phyloP scores from a whole-genome alignment of 768 basidiomycete genomes.

The Tricholomella constricta region DNA sequence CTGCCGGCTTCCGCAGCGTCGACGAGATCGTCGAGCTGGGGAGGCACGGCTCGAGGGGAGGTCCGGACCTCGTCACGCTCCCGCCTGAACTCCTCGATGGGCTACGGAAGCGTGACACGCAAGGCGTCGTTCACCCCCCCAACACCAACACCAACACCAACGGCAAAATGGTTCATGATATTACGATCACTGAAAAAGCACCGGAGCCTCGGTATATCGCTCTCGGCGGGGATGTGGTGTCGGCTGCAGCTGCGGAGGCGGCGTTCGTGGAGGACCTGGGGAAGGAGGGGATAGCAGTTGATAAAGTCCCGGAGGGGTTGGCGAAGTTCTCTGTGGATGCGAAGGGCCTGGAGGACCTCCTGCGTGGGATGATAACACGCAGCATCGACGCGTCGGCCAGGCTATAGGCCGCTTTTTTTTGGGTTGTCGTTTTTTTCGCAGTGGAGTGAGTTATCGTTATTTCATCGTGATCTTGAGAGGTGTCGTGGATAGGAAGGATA shows the following conservation, averaged over 20 bases:
- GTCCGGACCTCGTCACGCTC: conserved; percentile 35
- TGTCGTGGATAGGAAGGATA: too few species aligned
- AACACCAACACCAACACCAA: too few species aligned
- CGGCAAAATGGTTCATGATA: too few species aligned
- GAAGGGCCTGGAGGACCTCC: conserved; percentile 27
- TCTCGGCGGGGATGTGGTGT: conserved; percentile 2
- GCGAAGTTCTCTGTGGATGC: conserved; percentile 36
- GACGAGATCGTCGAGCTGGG: conserved; percentile 35
- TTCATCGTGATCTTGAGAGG: too few species aligned
- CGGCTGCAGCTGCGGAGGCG: conserved; percentile 14
- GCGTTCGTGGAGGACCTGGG: conserved; percentile 24
- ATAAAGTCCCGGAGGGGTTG: conserved; percentile 38
- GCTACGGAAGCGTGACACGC: conserved; percentile 19
- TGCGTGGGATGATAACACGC: conserved; percentile 15
- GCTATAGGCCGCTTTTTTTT: background rate
- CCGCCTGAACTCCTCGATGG: conserved; percentile 34
- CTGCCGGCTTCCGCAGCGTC: conserved; percentile 34
- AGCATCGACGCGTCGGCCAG: background rate
- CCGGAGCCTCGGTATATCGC: conserved; percentile 15
- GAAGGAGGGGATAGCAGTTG: conserved; percentile 30
- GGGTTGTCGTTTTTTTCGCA: background rate
- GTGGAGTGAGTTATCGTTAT: too few species aligned
- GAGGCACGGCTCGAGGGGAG: conserved; percentile 25
- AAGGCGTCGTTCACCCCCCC: too few species aligned
- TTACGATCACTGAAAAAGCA: too few species aligned